phyloP scores from a whole-genome alignment of 805 yeast genomes.

The Lipomyces chichibuensis region DNA sequence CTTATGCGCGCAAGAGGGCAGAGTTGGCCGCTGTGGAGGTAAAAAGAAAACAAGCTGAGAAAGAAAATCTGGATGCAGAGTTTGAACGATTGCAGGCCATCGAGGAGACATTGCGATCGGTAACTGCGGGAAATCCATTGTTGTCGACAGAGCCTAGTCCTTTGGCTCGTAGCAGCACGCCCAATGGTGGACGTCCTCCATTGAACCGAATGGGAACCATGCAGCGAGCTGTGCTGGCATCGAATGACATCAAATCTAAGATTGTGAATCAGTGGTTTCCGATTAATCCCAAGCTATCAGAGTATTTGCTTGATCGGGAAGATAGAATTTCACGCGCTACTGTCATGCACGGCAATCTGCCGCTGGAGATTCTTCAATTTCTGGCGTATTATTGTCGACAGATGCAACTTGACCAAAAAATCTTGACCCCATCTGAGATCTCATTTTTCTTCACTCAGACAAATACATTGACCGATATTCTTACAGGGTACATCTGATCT shows the following conservation, averaged over 20 bases:
- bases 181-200: not conserved
- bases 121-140: not conserved
- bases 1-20: slow-evolving; percentile 29
- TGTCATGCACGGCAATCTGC: slow-evolving; percentile 33
- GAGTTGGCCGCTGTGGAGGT: slow-evolving; percentile 14
- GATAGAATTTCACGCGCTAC: slow-evolving; percentile 33
- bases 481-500: slow-evolving; percentile 24
- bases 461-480: slow-evolving; percentile 22
- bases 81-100: slow-evolving; percentile 14
- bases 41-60: slow-evolving; percentile 3
- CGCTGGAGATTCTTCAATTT: slow-evolving; percentile 30
- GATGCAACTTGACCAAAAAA: slow-evolving; percentile 20
- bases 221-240: slow-evolving; percentile 1
- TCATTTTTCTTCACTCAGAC: slow-evolving; percentile 18
- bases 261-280: slow-evolving; percentile 19
- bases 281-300: slow-evolving; percentile 18
- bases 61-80: slow-evolving; percentile 9
- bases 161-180: not conserved
- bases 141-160: not conserved
- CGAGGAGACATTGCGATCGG: slow-evolving; percentile 7
- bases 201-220: not conserved
- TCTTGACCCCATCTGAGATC: slow-evolving; percentile 19
- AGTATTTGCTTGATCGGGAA: slow-evolving; percentile 30
- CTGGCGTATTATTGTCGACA: slow-evolving; percentile 26
- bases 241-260: slow-evolving; percentile 9